These are phyloP conservation scores for Ceratocystis diversiconidia DNA, from an alignment of 2,329 filamentous ascomycete species.

Conservation along the genomic window DNA sequence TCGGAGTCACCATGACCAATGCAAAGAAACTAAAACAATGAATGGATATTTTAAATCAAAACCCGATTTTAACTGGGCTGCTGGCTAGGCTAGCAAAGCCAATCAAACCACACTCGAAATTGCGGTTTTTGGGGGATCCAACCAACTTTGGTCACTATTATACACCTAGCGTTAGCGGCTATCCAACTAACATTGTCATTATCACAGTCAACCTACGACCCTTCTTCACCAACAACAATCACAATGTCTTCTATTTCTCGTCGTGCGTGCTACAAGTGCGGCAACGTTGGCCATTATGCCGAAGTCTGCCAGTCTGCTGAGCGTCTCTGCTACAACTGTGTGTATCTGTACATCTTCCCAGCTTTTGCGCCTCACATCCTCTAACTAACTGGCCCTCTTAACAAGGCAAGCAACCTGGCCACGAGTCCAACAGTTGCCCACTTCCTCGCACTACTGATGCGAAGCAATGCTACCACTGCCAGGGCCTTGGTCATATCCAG, in stretches of 20 bases:
- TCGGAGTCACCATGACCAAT: background rate
- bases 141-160: no score
- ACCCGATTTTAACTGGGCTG: background rate
- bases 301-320: conserved; percentile 97
- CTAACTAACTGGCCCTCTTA: conserved; percentile 20
- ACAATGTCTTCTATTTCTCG: conserved; percentile 68
- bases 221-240: conserved; percentile 19
- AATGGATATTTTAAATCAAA: background rate
- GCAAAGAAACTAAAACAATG: background rate
- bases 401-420: conserved; percentile 71
- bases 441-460: conserved; percentile 92
- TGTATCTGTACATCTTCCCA: conserved; percentile 25
- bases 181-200: background rate
- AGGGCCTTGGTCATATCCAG: conserved; percentile 94
- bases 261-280: conserved; percentile 71
- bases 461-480: conserved; percentile 99
- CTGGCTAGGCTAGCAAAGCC: background rate
- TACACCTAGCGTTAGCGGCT: no score
- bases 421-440: conserved; percentile 96
- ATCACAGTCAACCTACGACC: background rate
- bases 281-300: conserved; percentile 65
- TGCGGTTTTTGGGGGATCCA: no score
- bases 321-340: conserved; percentile 99
- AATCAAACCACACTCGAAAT: background rate
- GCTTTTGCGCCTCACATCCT: background rate